Percentiles rank a stretch among this genome's conserved stretches.
These are phyloP conservation scores for Moesziomyces parantarcticus DNA, from an alignment of 1,284 basidiomycete genomes.

Conservation along the genomic window DNA sequence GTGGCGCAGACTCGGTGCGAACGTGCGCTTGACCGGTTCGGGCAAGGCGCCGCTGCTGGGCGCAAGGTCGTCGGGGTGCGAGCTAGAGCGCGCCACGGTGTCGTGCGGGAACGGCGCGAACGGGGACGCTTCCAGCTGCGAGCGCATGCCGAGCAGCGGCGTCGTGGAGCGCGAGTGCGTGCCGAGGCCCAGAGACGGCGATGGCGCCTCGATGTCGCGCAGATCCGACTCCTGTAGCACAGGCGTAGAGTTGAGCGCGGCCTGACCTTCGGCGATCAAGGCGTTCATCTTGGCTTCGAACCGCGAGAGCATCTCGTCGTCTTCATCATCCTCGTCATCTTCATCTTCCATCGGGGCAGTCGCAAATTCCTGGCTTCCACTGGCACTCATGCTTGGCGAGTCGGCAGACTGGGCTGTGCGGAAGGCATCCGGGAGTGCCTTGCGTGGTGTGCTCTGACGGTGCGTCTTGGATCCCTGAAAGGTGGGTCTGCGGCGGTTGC, in stretches of 20 bases:
- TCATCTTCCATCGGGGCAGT: background rate
- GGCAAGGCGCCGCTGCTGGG: constrained; percentile 6
- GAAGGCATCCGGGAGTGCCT: constrained; percentile 17
- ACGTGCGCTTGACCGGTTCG: constrained; percentile 35
- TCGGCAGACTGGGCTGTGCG: background rate
- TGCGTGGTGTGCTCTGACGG: constrained; percentile 31
- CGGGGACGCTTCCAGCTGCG: constrained; percentile 6
- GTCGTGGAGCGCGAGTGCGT: constrained; percentile 4
- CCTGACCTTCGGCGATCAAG: constrained; percentile 52
- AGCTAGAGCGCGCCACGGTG: constrained; percentile 10
- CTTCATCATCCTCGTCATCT: constrained; percentile 34
- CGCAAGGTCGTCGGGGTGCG: constrained; percentile 10
- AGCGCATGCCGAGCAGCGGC: background rate
- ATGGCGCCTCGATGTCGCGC: constrained; percentile 29
- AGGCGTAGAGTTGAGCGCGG: constrained; percentile 47
- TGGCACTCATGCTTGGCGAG: background rate
- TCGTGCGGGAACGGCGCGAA: constrained; percentile 1
- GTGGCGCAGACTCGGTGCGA: constrained; percentile 13
- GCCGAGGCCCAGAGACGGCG: constrained; percentile 15
- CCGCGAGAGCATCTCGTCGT: constrained; percentile 48
- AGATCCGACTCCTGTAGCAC: constrained; percentile 42
- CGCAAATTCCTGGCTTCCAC: constrained; percentile 1
- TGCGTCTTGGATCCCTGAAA: constrained; percentile 35
- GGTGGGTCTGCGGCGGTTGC: constrained; percentile 33
- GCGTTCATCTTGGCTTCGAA: constrained; percentile 52